Base-by-base conservation (phyloP, 2,329 filamentous ascomycete genomes). In the Dactylellina leptospora region DNA sequence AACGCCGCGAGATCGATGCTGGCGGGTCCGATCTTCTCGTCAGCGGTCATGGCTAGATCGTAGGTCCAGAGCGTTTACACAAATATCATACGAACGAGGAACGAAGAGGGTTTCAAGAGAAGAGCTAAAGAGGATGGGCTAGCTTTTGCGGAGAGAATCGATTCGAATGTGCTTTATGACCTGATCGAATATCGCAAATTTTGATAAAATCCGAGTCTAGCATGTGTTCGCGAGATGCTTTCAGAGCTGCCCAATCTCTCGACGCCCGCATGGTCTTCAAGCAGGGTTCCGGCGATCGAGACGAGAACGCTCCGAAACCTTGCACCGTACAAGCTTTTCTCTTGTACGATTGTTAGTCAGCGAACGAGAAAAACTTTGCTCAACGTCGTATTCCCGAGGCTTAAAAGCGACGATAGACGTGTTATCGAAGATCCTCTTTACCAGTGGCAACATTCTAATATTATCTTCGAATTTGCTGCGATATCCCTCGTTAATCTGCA, bases 1-100 rank as follows among this genome's bases (percentile, higher is more conserved):
- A 72, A 72, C 8, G 59, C 68, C 1, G 27, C 53, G 13, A 72
- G 59, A 23, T 72, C 68, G 23, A 72, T 64, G 38, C 47, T n/a
- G 9, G 16, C 36, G 3, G 20, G 4, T 18, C 18, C 16, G 16
- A 22, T 3, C 16, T 42, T 62, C 16, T 38, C 56, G 42, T 44
- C 59, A 28, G 51, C 38, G 22, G 53, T 61, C 66, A 71, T 71
- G 5, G 3, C 40, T 69, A 38, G 6, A 42, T 44, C 23, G 23
- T n/a, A n/a, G n/a, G n/a, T n/a, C n/a, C n/a, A n/a, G n/a, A n/a
- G n/a, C n/a, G n/a, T 20, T 23, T 47, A 16, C 18, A 20, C 38
- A 16, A 63, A 18, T 22, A 61, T 61, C 30, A 20, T 61, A 60
- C 33, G 27, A 36, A 42, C 47, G 22, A 28, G 6, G 30, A 27